Conservation (phyloP, 306 rosid species). For the Pterocarpus santalinus region DNA sequence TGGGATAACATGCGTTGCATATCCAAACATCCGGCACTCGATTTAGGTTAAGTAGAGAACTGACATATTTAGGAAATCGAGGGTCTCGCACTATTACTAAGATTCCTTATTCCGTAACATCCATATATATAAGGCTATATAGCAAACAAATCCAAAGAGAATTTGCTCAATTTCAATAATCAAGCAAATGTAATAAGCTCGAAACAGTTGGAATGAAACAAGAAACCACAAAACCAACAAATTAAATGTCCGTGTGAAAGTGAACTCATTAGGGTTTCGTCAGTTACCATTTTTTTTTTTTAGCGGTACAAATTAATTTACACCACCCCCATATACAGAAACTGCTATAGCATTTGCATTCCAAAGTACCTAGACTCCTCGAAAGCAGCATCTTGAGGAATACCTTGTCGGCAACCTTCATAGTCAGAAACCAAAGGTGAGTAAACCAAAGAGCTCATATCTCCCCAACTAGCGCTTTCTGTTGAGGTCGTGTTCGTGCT, state of each 20-base stretch:
- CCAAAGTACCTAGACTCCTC: constrained; percentile 63
- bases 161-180: constrained; percentile 40
- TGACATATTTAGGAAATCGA: constrained; percentile 41
- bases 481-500: constrained; percentile 58
- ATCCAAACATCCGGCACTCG: constrained; percentile 41
- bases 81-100: constrained; percentile 37
- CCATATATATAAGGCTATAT: constrained; percentile 29
- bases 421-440: constrained; percentile 72
- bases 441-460: constrained; percentile 65
- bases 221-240: constrained; percentile 46
- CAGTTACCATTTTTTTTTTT: constrained; percentile 14
- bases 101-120: constrained; percentile 37
- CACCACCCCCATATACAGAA: constrained; percentile 47
- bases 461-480: constrained; percentile 82
- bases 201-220: constrained; percentile 41
- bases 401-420: constrained; percentile 56
- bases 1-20: not conserved
- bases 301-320: constrained; percentile 42
- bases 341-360: constrained; percentile 59
- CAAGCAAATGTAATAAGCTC: constrained; percentile 38
- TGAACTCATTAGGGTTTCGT: constrained; percentile 51
- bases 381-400: constrained; percentile 56
- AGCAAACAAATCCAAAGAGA: constrained; percentile 26
- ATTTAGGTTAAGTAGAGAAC: constrained; percentile 28
- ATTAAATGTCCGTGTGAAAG: constrained; percentile 44